These are phyloP conservation scores for Guillardia theta DNA, from an alignment of 78 protist species.

Conservation along the genomic window DNA sequence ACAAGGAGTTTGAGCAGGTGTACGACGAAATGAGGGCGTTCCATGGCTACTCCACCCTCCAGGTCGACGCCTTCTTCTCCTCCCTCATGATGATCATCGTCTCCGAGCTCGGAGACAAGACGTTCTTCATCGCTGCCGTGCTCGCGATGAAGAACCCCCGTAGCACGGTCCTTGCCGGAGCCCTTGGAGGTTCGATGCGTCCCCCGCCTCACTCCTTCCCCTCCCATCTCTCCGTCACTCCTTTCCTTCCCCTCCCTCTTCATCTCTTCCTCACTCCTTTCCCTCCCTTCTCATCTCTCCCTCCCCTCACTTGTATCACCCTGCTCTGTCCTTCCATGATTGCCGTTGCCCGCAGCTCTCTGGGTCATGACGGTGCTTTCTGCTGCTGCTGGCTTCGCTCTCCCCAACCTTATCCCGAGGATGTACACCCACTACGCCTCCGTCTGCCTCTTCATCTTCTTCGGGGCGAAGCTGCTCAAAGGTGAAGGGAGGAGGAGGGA, in stretches of 20 bases:
- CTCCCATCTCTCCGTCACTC: not conserved
- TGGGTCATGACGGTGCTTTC: conserved; percentile 56
- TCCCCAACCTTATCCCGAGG: conserved; percentile 61
- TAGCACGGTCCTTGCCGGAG: not conserved
- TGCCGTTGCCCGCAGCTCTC: not conserved
- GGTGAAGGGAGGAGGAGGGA: too few relatives aligned
- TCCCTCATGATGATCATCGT: not conserved
- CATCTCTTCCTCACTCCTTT: not conserved
- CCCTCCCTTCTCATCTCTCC: not conserved
- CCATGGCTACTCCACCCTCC: not conserved
- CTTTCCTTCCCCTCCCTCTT: not conserved
- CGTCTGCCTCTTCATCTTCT: conserved; percentile 52
- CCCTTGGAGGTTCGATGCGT: conserved; percentile 49
- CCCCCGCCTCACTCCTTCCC: not conserved
- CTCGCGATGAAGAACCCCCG: conserved; percentile 35
- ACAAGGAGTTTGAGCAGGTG: not conserved
- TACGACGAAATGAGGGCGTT: not conserved
- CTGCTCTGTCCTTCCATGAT: not conserved
- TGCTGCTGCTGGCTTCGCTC: conserved; percentile 51
- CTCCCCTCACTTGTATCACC: not conserved
- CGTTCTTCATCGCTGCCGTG: conserved; percentile 35
- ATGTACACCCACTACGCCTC: conserved; percentile 56
- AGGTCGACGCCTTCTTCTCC: conserved; percentile 20
- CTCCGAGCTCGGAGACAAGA: conserved; percentile 14
- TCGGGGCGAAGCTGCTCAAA: conserved; percentile 54